Evolutionary conservation across 352 stramenopile species (phyloP), one percentile per base, ranked within the genome.

Genomic region (Phytophthora sojae): DNA sequence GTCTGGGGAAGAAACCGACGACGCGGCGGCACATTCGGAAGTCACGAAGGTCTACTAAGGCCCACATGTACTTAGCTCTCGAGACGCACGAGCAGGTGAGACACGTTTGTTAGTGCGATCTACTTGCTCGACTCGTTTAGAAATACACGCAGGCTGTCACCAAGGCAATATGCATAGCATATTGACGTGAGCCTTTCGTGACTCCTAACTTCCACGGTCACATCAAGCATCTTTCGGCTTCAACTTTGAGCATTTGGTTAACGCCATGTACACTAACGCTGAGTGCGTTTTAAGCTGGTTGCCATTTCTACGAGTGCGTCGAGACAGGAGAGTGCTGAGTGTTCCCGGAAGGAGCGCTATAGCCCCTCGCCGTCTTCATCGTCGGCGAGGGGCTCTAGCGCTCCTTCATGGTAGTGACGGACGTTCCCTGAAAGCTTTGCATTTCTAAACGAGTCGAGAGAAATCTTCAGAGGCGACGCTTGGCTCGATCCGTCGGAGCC

Each of bases 31-130:
- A 14, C 73, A 69, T 14, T 91, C 82, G 1, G 86, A 92, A 47
- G 83, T 93, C 57, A 94, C 88, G 4, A 95, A 95, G 59, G 88
- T 95, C 35, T 95, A 95, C 64, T 95, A 82, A 71, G 11, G 14
- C 7, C 39, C 12, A 39, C 32, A 30, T 39, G 32, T 47, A 47
- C 39, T 47, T 47, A 47, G 39, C 39, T 47, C 11, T 7, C 14
- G 39, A 47, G 1, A 19, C 15, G 39, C 15, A 47, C 26, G 39
- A 19, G 39, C 47, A 37, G 21, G 9, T 11, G n/a, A 30, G 15
- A n/a, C 21, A 44, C 39, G 53, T 32, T 42, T 44, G 59, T 30
- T 6, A 30, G 37, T 69, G 21, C 37, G 21, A 29, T 63, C 55
- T 69, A 68, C 57, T 62, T 67, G 57, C 62, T 57, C 9, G 45